A percentile compares a stretch with the other conserved stretches of the same genome.
Conservation (phyloP, 1,139 yeast species). For the Kluyveromyces sp. region DNA sequence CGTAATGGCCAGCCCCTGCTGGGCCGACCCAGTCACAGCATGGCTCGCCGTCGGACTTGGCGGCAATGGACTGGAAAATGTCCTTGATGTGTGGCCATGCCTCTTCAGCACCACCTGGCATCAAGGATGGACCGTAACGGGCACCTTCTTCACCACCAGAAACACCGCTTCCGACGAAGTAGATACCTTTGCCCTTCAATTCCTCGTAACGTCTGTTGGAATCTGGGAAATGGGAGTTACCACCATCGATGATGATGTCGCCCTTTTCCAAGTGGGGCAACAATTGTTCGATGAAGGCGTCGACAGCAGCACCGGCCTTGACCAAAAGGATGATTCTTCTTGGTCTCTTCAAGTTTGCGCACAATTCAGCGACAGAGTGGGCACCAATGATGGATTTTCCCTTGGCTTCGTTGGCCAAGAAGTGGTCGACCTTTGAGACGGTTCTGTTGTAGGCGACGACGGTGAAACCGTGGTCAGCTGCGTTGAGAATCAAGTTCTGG, state of each 20-base stretch:
- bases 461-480: slow-evolving; percentile 96
- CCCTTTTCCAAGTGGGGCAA: slow-evolving; percentile 91
- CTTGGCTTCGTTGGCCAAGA: slow-evolving; percentile 91
- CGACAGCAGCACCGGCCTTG: slow-evolving; percentile 96
- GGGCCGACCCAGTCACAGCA: slow-evolving; percentile 99
- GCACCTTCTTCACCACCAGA: slow-evolving; percentile 99
- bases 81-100: slow-evolving; percentile 99
- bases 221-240: no score
- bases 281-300: slow-evolving; percentile 79
- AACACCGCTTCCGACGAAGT: slow-evolving; percentile 97
- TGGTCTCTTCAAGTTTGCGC: slow-evolving; percentile 89
- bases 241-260: slow-evolving; percentile 94
- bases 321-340: slow-evolving; percentile 91
- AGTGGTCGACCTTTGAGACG: slow-evolving; percentile 87
- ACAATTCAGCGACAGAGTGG: slow-evolving; percentile 81
- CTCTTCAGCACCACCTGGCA: slow-evolving; percentile 98
- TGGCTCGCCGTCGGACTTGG: slow-evolving; percentile 97
- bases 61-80: slow-evolving; percentile 93
- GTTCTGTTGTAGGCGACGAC: slow-evolving; percentile 99
- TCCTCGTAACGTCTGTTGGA: slow-evolving; percentile 93
- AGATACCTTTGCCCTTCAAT: slow-evolving; percentile 77
- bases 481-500: slow-evolving; percentile 93
- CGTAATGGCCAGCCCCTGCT: slow-evolving; percentile 99
- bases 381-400: slow-evolving; percentile 95
- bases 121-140: slow-evolving; percentile 97